Base-by-base conservation (phyloP, 345 rosid genomes). In the Aquilaria yunnanensis region DNA sequence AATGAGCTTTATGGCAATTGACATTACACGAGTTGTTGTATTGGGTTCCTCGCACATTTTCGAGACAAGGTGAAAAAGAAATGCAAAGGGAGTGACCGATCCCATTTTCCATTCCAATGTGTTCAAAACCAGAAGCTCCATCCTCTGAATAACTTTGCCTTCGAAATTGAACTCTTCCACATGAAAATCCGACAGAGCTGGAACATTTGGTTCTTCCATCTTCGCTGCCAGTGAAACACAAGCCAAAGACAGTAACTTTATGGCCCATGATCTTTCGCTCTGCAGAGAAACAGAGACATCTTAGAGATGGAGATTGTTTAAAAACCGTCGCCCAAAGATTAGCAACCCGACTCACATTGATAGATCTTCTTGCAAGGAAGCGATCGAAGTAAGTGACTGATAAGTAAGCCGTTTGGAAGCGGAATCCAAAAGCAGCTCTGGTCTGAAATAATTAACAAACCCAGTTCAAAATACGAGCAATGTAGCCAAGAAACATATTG, bases 171-270 rank as follows among this genome's bases (percentile, higher is more conserved):
- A 74, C 47, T 64, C 82, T 51, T 62, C 60, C 12, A 71, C 56
- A 75, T 71, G 80, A 53, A 82, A 77, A 57, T 79, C 77, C 57
- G 78, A 61, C 9, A 85, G 55, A 43, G 71, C 62, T 14, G 85
- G 85, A 37, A 70, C 85, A 8, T 65, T 58, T 53, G 67, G 11
- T 73, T 83, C 90, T 68, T 85, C 90, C 77, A 85, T 76, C 47
- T 87, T 87, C 49, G 88, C 94, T 13, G 90, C 90, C 51, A 87
- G 54, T 4, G 90, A 82, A 29, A 87, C 76, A 60, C 90, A 85
- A 41, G 90, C 85, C 63, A 85, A 76, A 16, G 88, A 77, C 2
- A 80, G 64, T 13, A 87, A 70, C 49, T 67, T 77, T 14, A 75
- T 69, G 62, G 75, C 76, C 94, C 90, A 82, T 47, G 76, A 75